These are phyloP conservation scores for Solanum hybrid DNA, from an alignment of 305 asterid genomes.

Conservation along the genomic window DNA sequence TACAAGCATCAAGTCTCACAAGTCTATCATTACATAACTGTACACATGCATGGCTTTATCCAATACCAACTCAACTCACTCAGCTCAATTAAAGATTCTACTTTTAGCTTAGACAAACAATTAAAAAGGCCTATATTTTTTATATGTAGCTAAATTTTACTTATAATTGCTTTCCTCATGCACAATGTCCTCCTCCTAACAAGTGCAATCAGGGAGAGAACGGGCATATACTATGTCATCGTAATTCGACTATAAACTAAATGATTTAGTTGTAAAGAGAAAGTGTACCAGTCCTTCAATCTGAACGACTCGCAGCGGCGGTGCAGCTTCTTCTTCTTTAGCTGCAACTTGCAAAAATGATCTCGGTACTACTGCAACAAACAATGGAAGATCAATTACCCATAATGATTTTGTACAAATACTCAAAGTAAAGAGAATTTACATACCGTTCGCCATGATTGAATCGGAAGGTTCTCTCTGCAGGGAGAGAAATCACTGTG, in stretches of 20 bases:
- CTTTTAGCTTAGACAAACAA: neutral
- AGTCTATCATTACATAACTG: neutral
- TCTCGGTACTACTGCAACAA: constrained; percentile 24
- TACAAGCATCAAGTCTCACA: neutral
- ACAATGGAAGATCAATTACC: neutral
- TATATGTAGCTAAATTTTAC: neutral
- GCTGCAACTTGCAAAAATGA: constrained; percentile 86
- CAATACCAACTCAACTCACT: neutral
- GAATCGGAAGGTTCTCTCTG: neutral
- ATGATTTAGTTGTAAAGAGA: neutral
- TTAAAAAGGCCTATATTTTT: neutral
- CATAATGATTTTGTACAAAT: neutral
- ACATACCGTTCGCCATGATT: constrained; percentile 6
- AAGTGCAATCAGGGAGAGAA: neutral
- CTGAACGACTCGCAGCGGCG: constrained; percentile 87
- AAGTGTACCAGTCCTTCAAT: constrained; percentile 79
- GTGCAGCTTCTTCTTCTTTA: constrained; percentile 64
- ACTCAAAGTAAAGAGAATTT: neutral
- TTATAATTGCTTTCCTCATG: neutral
- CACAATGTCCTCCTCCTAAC: neutral
- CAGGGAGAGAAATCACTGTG: neutral
- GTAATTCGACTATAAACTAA: neutral
- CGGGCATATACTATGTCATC: neutral
- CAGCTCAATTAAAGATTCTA: neutral
- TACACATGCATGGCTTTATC: neutral